These are phyloP conservation scores for Coemansia sp. DNA, from an alignment of 192 early-diverging fungal genomes.

Conservation along the genomic window DNA sequence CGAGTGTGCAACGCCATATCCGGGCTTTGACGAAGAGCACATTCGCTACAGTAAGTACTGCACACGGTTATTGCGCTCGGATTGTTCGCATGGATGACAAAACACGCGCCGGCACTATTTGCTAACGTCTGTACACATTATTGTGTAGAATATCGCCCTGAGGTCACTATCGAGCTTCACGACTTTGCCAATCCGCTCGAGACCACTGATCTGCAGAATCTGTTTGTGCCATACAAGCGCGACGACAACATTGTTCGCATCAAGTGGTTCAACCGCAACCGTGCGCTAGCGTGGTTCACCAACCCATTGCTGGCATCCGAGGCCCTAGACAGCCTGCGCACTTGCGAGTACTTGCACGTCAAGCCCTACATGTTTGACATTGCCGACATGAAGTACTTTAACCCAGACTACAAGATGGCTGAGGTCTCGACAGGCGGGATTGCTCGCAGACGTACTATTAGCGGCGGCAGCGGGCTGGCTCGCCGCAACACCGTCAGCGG, in stretches of 20 bases:
- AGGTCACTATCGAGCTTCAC: slow-evolving; percentile 54
- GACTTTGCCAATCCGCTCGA: slow-evolving; percentile 52
- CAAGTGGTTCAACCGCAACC: slow-evolving; percentile 57
- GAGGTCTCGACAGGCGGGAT: slow-evolving; percentile 33
- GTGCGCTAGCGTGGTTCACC: slow-evolving; percentile 54
- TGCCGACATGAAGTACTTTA: slow-evolving; percentile 54
- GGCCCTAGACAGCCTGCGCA: slow-evolving; percentile 44
- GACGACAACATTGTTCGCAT: slow-evolving; percentile 55
- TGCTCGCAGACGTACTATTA: slow-evolving; percentile 49
- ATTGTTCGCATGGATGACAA: background rate
- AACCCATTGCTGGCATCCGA: slow-evolving; percentile 37
- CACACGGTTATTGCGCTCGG: background rate
- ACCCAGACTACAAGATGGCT: slow-evolving; percentile 40
- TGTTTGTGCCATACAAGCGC: slow-evolving; percentile 45
- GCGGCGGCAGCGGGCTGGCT: slow-evolving; percentile 41
- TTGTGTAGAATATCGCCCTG: slow-evolving; percentile 50
- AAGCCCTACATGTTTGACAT: slow-evolving; percentile 43
- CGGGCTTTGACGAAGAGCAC: slow-evolving; percentile 51
- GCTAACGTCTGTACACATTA: background rate
- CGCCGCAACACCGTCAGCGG: slow-evolving; percentile 57
- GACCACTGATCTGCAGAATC: slow-evolving; percentile 48
- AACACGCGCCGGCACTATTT: background rate
- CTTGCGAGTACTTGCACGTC: slow-evolving; percentile 48
- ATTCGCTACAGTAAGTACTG: slow-evolving; percentile 52
- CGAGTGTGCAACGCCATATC: slow-evolving; percentile 38